phyloP scores from a whole-genome alignment of 2,329 filamentous ascomycete genomes.

The Neopestalotiopsis sp. region DNA sequence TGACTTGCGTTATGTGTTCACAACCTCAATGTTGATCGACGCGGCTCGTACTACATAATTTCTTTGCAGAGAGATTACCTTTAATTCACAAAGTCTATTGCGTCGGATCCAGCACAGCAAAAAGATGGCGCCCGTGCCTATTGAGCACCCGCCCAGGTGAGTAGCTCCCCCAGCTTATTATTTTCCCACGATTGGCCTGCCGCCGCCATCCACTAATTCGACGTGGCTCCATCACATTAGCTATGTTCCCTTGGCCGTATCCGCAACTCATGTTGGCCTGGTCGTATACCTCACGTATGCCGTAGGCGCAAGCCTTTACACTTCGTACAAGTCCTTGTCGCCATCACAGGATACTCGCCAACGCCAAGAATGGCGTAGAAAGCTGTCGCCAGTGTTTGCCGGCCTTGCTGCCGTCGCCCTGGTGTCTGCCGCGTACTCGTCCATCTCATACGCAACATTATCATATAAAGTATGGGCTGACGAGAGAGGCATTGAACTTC shows the following conservation, averaged over 20 bases:
- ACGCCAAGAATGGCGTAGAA: constrained; percentile 39
- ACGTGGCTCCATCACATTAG: constrained; percentile 27
- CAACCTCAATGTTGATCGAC: constrained; percentile 1
- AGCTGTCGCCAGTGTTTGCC: constrained; percentile 39
- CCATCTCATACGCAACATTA: constrained; percentile 35
- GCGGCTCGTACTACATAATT: constrained; percentile 1
- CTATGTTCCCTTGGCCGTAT: constrained; percentile 37
- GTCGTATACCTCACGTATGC: constrained; percentile 39
- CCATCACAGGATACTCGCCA: constrained; percentile 43
- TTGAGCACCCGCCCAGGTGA: constrained; percentile 35
- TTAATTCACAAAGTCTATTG: constrained; percentile 2
- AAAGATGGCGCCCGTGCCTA: constrained; percentile 36
- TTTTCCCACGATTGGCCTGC: neutral
- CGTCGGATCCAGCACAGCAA: constrained; percentile 13
- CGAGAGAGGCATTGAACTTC: constrained; percentile 39
- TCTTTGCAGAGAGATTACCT: neutral
- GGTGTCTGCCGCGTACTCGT: constrained; percentile 35
- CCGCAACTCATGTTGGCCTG: constrained; percentile 33
- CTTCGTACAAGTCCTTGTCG: constrained; percentile 39
- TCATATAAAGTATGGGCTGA: constrained; percentile 47
- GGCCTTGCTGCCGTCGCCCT: constrained; percentile 38
- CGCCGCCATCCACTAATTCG: neutral
- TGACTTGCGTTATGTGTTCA: neutral
- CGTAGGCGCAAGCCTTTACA: constrained; percentile 39
- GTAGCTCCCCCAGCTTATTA: constrained; percentile 6